Evolutionary conservation across 495 filamentous ascomycete species (phyloP).

Genomic region (Bacidia gigantensis): DNA sequence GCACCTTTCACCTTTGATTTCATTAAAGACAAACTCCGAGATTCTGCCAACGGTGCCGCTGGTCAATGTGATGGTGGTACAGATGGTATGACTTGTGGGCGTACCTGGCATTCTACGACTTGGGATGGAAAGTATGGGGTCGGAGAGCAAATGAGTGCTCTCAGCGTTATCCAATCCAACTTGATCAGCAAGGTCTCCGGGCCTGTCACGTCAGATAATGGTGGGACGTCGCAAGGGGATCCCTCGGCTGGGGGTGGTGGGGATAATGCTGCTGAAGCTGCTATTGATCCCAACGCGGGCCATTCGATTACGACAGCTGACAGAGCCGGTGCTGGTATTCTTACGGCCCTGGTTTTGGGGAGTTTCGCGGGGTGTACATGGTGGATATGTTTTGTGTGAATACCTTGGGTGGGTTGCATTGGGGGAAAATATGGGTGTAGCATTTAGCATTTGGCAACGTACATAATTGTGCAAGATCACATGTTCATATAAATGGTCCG

Average conservation of each 20-base stretch:
- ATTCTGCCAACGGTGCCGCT: slow-evolving; percentile 53
- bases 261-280: slow-evolving; percentile 2
- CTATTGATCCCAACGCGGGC: slow-evolving; percentile 18
- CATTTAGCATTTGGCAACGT: background rate
- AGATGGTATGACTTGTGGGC: slow-evolving; percentile 49
- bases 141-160: slow-evolving; percentile 42
- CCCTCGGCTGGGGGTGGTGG: slow-evolving; percentile 38
- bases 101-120: slow-evolving; percentile 47
- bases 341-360: slow-evolving; percentile 44
- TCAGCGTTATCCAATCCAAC: slow-evolving; percentile 42
- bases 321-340: slow-evolving; percentile 48
- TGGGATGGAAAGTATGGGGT: slow-evolving; percentile 51
- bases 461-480: background rate
- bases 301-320: slow-evolving; percentile 41
- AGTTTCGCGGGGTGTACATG: slow-evolving; percentile 35
- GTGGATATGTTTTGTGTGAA: slow-evolving; percentile 28
- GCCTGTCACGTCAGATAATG: slow-evolving; percentile 42
- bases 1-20: slow-evolving; percentile 39
- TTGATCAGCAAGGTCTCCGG: slow-evolving; percentile 30
- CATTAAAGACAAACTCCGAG: slow-evolving; percentile 48
- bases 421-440: too few species aligned
- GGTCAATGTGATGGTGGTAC: slow-evolving; percentile 44
- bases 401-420: background rate
- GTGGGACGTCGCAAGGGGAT: slow-evolving; percentile 54
- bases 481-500: too few species aligned